These are phyloP conservation scores for Paragyromitra xinjiangensis DNA, from an alignment of 495 filamentous ascomycete genomes.

Conservation along the genomic window DNA sequence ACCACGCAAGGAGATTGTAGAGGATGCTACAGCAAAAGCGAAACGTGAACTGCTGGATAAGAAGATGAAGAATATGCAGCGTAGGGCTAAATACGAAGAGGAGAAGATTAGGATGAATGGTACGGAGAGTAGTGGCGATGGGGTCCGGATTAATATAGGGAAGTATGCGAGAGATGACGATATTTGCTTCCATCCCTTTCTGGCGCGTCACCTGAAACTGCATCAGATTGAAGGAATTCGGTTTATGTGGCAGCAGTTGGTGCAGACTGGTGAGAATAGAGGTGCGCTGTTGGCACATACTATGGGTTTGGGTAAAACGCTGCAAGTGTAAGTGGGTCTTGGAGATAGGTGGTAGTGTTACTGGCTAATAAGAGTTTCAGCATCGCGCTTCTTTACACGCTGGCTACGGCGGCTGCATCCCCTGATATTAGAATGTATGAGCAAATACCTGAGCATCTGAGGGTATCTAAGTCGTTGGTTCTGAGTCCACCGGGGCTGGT, in stretches of 20 bases:
- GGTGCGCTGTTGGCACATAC: slow-evolving; percentile 90
- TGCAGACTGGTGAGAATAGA: slow-evolving; percentile 65
- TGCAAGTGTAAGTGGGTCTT: slow-evolving; percentile 73
- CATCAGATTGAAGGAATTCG: slow-evolving; percentile 77
- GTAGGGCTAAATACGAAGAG: slow-evolving; percentile 12
- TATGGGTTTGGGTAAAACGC: slow-evolving; percentile 94
- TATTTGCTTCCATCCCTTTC: slow-evolving; percentile 64
- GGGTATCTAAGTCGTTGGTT: slow-evolving; percentile 71
- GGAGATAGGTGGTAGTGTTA: not conserved
- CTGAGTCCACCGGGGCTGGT: slow-evolving; percentile 79
- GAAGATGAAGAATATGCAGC: not conserved
- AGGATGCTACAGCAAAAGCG: slow-evolving; percentile 29
- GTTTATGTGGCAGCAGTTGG: slow-evolving; percentile 89
- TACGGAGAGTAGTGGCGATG: not conserved
- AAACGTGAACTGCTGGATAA: slow-evolving; percentile 31
- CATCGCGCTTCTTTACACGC: slow-evolving; percentile 79
- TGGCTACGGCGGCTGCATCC: slow-evolving; percentile 72
- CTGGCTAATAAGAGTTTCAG: slow-evolving; percentile 53
- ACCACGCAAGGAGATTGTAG: slow-evolving; percentile 29
- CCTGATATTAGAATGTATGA: slow-evolving; percentile 64
- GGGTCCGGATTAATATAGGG: slow-evolving; percentile 48
- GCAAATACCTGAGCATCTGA: slow-evolving; percentile 74
- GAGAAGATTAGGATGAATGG: slow-evolving; percentile 5
- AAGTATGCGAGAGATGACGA: slow-evolving; percentile 45
- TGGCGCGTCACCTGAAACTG: slow-evolving; percentile 64